Evolutionary conservation across 1,284 basidiomycete species (phyloP).

Genomic region (Coniferiporia sulphurascens): DNA sequence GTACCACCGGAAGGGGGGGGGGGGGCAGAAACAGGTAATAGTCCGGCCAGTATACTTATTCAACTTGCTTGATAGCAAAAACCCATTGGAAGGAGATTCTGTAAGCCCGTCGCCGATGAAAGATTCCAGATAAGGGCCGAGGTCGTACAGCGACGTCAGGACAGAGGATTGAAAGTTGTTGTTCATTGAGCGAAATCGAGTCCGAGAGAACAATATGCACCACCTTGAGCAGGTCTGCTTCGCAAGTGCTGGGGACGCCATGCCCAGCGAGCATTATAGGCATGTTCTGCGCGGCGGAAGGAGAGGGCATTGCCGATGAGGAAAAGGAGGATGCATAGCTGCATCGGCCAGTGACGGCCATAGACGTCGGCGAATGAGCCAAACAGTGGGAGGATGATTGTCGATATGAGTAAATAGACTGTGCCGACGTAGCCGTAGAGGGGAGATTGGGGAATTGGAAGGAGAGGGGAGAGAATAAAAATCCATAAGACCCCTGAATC

Average conservation of each 20-base stretch:
- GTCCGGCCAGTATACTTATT: background rate
- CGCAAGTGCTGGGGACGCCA: conserved; percentile 43
- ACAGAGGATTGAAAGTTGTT: conserved; percentile 40
- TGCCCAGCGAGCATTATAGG: conserved; percentile 40
- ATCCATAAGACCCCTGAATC: too few relatives aligned
- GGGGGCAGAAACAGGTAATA: background rate
- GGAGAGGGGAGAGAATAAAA: background rate
- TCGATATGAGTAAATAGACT: conserved; percentile 39
- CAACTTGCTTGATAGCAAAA: conserved; percentile 47
- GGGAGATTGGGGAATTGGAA: conserved; percentile 13
- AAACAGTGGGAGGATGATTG: conserved; percentile 48
- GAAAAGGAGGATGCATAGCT: conserved; percentile 40
- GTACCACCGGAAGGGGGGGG: too few relatives aligned
- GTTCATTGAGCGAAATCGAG: conserved; percentile 35
- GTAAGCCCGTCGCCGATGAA: conserved; percentile 42
- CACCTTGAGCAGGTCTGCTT: conserved; percentile 43
- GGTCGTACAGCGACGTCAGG: conserved; percentile 38
- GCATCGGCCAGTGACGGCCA: conserved; percentile 43
- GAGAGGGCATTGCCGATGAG: conserved; percentile 42
- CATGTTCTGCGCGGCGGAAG: conserved; percentile 41
- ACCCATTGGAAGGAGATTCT: conserved; percentile 44
- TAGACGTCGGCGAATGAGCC: conserved; percentile 45
- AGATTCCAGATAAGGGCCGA: conserved; percentile 43
- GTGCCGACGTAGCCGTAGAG: conserved; percentile 35
- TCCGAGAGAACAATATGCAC: conserved; percentile 43